Conservation (phyloP, 176 grass and related monocot species). For the Triticum dicoccoides region DNA sequence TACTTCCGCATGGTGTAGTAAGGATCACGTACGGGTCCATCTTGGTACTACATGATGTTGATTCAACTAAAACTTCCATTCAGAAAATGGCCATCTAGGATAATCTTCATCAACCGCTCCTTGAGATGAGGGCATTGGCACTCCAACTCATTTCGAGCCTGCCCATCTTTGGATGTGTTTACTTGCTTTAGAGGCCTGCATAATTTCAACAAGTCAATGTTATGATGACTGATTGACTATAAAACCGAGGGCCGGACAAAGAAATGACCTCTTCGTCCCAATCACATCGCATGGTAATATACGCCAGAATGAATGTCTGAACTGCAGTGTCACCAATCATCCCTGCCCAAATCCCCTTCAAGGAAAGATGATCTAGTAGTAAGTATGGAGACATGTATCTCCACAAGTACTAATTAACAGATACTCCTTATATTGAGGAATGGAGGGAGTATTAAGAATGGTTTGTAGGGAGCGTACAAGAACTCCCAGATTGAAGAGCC, state of each 20-base stretch:
- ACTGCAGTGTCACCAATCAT: constrained; percentile 46
- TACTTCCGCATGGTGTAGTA: too few relatives aligned
- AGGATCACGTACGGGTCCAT: too few relatives aligned
- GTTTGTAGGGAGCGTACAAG: neutral
- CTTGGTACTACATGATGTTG: neutral
- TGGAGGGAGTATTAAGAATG: neutral
- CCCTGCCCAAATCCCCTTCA: constrained; percentile 46
- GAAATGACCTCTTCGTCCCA: constrained; percentile 38
- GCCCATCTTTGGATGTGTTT: constrained; percentile 4
- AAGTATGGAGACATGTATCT: neutral
- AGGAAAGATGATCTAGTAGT: neutral
- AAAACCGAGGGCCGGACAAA: neutral
- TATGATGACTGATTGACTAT: neutral
- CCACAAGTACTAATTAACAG: too few relatives aligned
- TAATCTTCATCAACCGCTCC: neutral
- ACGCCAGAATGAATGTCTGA: constrained; percentile 36
- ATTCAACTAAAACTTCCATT: neutral
- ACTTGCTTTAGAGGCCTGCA: constrained; percentile 28
- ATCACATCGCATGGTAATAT: constrained; percentile 24
- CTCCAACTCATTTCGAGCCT: neutral
- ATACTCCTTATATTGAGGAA: too few relatives aligned
- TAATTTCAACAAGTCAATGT: neutral
- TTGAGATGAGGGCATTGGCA: neutral
- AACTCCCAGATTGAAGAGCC: constrained; percentile 33
- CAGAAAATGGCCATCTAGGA: neutral